Evolutionary conservation across 1,139 yeast species (phyloP).

Genomic region (Candida tropicalis): DNA sequence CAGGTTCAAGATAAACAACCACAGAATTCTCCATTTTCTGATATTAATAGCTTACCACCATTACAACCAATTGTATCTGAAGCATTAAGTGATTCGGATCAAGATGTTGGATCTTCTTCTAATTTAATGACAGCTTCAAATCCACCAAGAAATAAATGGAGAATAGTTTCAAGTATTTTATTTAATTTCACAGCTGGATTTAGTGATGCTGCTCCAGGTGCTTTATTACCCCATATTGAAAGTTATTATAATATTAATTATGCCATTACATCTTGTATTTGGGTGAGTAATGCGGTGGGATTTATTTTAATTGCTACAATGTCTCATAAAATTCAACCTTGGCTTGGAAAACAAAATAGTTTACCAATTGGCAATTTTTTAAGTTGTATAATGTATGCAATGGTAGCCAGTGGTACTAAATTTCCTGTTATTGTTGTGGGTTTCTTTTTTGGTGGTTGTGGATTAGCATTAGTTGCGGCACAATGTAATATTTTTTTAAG

Average conservation of each 20-base stretch:
- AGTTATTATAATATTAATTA: conserved; percentile 36
- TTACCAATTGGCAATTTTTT: conserved; percentile 37
- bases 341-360: conserved; percentile 43
- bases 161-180: conserved; percentile 42
- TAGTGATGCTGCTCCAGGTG: conserved; percentile 52
- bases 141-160: conserved; percentile 47
- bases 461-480: conserved; percentile 56
- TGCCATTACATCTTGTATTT: conserved; percentile 44
- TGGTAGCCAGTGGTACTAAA: conserved; percentile 40
- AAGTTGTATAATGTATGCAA: conserved; percentile 39
- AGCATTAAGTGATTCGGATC: neutral
- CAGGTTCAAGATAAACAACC: neutral
- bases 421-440: conserved; percentile 51
- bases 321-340: conserved; percentile 41
- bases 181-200: conserved; percentile 45
- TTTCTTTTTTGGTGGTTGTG: conserved; percentile 62
- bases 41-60: neutral
- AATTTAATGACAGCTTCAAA: conserved; percentile 27
- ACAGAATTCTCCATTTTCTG: neutral
- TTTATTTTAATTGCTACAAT: conserved; percentile 44
- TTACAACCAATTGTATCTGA: neutral
- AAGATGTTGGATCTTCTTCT: neutral
- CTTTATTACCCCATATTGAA: conserved; percentile 47
- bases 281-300: conserved; percentile 50
- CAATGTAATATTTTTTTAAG: conserved; percentile 61